Evolutionary conservation across 305 asterid genomes (phyloP).

Genomic region (Solanum hybrid): DNA sequence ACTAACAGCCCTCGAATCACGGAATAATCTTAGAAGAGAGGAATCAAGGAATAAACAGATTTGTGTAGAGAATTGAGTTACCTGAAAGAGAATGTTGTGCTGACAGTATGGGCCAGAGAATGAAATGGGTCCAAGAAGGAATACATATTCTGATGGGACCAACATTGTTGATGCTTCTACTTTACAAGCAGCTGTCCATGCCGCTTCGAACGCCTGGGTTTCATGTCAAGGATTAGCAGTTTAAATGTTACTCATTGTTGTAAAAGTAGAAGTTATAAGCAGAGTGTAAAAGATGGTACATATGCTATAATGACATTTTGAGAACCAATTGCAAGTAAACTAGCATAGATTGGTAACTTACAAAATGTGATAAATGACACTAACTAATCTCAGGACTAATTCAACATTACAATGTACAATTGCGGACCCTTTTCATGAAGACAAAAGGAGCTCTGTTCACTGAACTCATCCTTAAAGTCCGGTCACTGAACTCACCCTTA

Average conservation of each 20-base stretch:
- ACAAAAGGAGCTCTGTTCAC: too few relatives aligned
- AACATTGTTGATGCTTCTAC: constrained; percentile 54
- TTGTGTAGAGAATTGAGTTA: constrained; percentile 7
- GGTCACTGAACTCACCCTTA: neutral
- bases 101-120: constrained; percentile 89
- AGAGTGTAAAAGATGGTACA: neutral
- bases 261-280: neutral
- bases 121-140: constrained; percentile 81
- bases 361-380: too few relatives aligned
- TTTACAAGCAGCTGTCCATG: constrained; percentile 84
- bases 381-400: too few relatives aligned
- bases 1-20: neutral
- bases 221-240: neutral
- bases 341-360: neutral
- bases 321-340: neutral
- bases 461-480: too few relatives aligned
- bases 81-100: constrained; percentile 83
- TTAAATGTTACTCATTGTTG: neutral
- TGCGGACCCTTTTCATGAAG: too few relatives aligned
- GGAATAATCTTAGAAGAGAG: neutral
- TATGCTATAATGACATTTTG: too few relatives aligned
- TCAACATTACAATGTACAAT: too few relatives aligned
- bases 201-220: constrained; percentile 73
- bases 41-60: neutral
- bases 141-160: constrained; percentile 51